Evolutionary conservation across 2,329 filamentous ascomycete species (phyloP), one percentile per base, ranked within the genome.

Genomic region (Curvularia spicifera): DNA sequence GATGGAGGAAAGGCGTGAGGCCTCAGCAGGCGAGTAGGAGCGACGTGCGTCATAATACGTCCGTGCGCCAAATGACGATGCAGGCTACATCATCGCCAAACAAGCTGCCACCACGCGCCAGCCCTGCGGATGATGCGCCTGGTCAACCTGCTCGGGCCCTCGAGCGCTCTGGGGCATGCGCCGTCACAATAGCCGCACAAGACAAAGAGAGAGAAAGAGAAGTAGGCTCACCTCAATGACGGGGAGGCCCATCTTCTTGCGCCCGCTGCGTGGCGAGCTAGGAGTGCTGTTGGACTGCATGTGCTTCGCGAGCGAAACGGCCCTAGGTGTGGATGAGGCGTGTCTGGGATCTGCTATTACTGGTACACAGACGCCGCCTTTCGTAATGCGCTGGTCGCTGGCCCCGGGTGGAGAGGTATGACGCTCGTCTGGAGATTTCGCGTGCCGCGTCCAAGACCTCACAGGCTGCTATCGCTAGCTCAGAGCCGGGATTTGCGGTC

Each of bases 211-310:
- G 5, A 5, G 29, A 57, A 48, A 45, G 40, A 6, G 22, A 43
- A 29, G 18, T 18, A 20, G 29, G 59, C 73, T 70, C 63, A 76
- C 74, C 72, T 75, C 73, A 8, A 76, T 75, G 1, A 75, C 69
- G 5, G 72, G 64, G 20, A 47, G 53, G 67, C 71, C 73, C 62
- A 62, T 73, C 56, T 60, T 65, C 59, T 62, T 67, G 47, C 64
- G 62, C 46, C 64, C 58, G 44, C 55, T 51, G 33, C 61, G 60
- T 20, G 59, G 62, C 5, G 60, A 51, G 28, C 59, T 62, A 58
- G 44, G 44, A 7, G 40, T 9, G 12, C 42, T 61, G 37, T 59
- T 57, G 52, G 64, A 71, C 24, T 66, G 64, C 67, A 70, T 68
- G 46, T 48, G 37, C 42, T 35, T 4, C 22, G 50, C 29, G n/a